A percentile compares a stretch with the other conserved stretches of the same genome.
Conservation (phyloP, 441 rosid genomes). For the Capsella rubella region DNA sequence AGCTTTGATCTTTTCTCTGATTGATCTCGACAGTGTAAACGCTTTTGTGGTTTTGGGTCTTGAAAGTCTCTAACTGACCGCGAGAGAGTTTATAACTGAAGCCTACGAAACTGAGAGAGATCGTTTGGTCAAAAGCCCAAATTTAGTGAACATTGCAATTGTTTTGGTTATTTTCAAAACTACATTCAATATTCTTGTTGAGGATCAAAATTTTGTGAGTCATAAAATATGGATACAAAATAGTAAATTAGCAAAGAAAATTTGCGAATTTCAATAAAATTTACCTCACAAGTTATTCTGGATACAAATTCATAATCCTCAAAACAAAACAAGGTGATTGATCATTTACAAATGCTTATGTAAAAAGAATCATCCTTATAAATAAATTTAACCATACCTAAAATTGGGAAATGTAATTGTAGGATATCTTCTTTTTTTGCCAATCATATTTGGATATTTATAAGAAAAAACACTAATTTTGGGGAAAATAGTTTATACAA, state of each 20-base stretch:
- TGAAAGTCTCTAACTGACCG: not conserved
- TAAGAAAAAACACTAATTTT: too few species aligned
- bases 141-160: too few species aligned
- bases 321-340: not conserved
- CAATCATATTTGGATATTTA: too few species aligned
- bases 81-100: not conserved
- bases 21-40: slow-evolving; percentile 1
- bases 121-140: not conserved
- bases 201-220: not conserved
- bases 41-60: slow-evolving; percentile 15
- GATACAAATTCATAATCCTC: not conserved
- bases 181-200: too few species aligned
- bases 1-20: slow-evolving; percentile 16
- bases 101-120: not conserved
- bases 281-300: not conserved
- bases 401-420: not conserved
- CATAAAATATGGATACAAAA: not conserved
- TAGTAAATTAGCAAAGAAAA: too few species aligned
- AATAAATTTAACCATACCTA: not conserved
- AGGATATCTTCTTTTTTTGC: too few species aligned
- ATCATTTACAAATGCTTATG: not conserved
- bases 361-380: not conserved
- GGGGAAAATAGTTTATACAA: not conserved
- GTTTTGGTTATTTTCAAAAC: too few species aligned
- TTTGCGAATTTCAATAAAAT: not conserved